A percentile compares a stretch with the other conserved stretches of the same genome.
These are phyloP conservation scores for Pseudogymnoascus sp. DNA, from an alignment of 2,329 filamentous ascomycete species.

Conservation along the genomic window DNA sequence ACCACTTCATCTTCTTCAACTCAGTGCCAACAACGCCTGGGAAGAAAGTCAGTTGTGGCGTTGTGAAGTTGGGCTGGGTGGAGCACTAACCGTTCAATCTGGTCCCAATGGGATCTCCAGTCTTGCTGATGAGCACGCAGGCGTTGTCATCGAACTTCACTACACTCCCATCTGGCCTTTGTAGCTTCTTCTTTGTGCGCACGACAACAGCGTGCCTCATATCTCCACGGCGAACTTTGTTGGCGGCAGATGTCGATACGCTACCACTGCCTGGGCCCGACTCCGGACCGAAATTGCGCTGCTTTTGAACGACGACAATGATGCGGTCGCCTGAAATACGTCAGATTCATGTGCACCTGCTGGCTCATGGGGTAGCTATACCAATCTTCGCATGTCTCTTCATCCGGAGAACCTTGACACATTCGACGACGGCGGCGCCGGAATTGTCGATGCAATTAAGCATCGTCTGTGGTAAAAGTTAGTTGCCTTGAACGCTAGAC, in stretches of 20 bases:
- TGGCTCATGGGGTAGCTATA: slow-evolving; percentile 36
- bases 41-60: slow-evolving; percentile 15
- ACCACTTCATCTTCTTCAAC: slow-evolving; percentile 89
- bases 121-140: slow-evolving; percentile 94
- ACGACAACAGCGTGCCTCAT: slow-evolving; percentile 95
- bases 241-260: slow-evolving; percentile 64
- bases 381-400: slow-evolving; percentile 84
- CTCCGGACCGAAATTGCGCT: slow-evolving; percentile 67
- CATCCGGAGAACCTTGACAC: slow-evolving; percentile 84
- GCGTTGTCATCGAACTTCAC: slow-evolving; percentile 97
- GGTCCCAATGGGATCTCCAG: slow-evolving; percentile 88
- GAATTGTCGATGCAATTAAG: slow-evolving; percentile 99
- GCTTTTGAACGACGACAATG: slow-evolving; percentile 95
- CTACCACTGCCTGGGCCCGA: slow-evolving; percentile 58
- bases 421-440: slow-evolving; percentile 93
- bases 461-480: slow-evolving; percentile 58
- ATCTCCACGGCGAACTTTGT: slow-evolving; percentile 94
- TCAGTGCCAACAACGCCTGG: slow-evolving; percentile 82
- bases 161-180: slow-evolving; percentile 79
- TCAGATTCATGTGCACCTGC: slow-evolving; percentile 11
- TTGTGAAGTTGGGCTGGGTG: not conserved
- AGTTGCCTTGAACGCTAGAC: not conserved
- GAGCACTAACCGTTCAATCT: slow-evolving; percentile 64
- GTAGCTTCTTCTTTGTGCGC: slow-evolving; percentile 78
- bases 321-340: slow-evolving; percentile 75